Base-by-base conservation (phyloP, 2,329 filamentous ascomycete genomes). In the Delphinella strobiligena region DNA sequence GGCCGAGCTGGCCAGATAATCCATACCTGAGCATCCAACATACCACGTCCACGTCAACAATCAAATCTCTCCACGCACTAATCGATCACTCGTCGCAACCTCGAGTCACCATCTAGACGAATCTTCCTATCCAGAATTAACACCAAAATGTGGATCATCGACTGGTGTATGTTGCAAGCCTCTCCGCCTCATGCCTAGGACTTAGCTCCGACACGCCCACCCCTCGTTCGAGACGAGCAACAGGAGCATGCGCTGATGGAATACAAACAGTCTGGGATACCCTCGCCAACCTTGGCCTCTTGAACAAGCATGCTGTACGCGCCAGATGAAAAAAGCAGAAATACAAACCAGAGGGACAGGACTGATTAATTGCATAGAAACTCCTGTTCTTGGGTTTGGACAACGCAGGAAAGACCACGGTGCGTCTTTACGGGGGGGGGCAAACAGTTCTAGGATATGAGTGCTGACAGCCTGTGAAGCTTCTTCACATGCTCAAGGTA, bases 401-500 rank as follows among this genome's bases (percentile, higher is more conserved):
- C 63, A 93, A 93, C 68, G 87, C 87, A 37, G 87, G 87, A 66
- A 93, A 94, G 74, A 94, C 87, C 39, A 93, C 87, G 33, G 56
- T 59, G 53, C 42, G 55, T 41, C 19, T 31, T 27, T 12, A 44
- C 34, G n/a, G n/a, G n/a, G n/a, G n/a, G n/a, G n/a, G n/a, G n/a
- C n/a, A n/a, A n/a, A n/a, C n/a, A n/a, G n/a, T n/a, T n/a, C 39
- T 31, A 42, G 33, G 38, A 30, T 34, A 16, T 34, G 18, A 38
- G 14, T 31, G 22, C 22, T 27, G 22, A 27, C 12, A 27, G 22
- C 12, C n/a, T 34, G 18, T 19, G 33, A 44, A 59, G 56, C 71
- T 94, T 53, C 69, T 94, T 59, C 87, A 94, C 67, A 93, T 94
- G 87, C 66, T 94, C 65, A 94, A 94, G 82, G 82, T 87, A 63